These are phyloP conservation scores for Talaromyces sp. DNA, from an alignment of 2,329 filamentous ascomycete genomes.

Conservation along the genomic window DNA sequence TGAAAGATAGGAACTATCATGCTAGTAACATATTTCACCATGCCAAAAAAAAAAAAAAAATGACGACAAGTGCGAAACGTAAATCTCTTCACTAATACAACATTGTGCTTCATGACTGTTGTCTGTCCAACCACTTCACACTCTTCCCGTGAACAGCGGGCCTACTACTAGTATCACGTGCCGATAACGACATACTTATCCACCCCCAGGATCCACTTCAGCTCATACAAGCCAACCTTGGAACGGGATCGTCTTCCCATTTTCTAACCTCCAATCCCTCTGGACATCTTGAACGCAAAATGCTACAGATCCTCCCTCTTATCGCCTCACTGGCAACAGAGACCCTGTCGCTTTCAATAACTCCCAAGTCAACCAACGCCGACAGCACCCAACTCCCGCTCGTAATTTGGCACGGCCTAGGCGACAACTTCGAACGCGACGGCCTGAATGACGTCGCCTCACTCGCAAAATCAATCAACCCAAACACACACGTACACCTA, in stretches of 20 bases:
- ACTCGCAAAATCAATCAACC: slow-evolving; percentile 73
- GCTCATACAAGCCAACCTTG: not conserved
- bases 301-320: slow-evolving; percentile 13
- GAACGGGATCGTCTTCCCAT: no score
- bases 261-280: no score
- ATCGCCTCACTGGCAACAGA: slow-evolving; percentile 21
- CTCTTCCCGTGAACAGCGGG: no score
- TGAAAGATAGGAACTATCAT: no score
- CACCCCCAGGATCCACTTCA: slow-evolving; percentile 1
- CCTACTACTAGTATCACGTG: no score
- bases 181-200: slow-evolving; percentile 10
- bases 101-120: not conserved
- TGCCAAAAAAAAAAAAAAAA: no score
- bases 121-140: not conserved
- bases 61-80: no score
- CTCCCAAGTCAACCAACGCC: slow-evolving; percentile 20
- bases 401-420: slow-evolving; percentile 90
- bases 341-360: slow-evolving; percentile 21
- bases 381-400: slow-evolving; percentile 69
- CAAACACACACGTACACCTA: slow-evolving; percentile 81
- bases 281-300: no score
- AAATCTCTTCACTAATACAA: not conserved
- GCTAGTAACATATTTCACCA: no score
- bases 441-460: slow-evolving; percentile 71
- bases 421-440: slow-evolving; percentile 68